These are phyloP conservation scores for Pinus albicaulis DNA, from an alignment of 75 land plant species.

Conservation along the genomic window DNA sequence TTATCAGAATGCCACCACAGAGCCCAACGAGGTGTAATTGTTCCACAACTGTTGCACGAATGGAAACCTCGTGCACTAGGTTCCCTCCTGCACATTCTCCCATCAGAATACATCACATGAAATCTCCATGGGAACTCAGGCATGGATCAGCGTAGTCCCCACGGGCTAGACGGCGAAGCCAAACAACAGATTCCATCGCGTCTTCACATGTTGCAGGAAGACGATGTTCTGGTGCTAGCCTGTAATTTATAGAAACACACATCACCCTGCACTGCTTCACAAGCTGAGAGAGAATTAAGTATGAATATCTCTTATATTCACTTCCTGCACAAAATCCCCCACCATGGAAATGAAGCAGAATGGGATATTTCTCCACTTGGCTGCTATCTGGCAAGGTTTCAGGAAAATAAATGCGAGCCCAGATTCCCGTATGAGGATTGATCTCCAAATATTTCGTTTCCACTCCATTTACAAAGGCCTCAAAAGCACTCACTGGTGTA, in stretches of 20 bases:
- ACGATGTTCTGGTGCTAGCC: constrained; percentile 36
- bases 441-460: constrained; percentile 13
- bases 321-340: constrained; percentile 25
- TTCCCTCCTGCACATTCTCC: constrained; percentile 44
- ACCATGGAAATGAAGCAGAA: constrained; percentile 39
- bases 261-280: constrained; percentile 16
- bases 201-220: constrained; percentile 39
- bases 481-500: background rate
- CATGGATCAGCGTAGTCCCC: background rate
- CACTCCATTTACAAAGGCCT: background rate
- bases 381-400: background rate
- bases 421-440: constrained; percentile 16
- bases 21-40: too few relatives aligned
- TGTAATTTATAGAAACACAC: constrained; percentile 34
- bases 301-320: background rate
- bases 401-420: constrained; percentile 34
- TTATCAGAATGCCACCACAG: too few relatives aligned
- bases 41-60: too few relatives aligned
- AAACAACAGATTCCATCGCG: constrained; percentile 13
- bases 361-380: constrained; percentile 15
- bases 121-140: background rate
- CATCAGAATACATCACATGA: constrained; percentile 15
- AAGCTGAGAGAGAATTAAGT: constrained; percentile 16
- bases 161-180: constrained; percentile 3
- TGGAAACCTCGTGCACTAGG: too few relatives aligned